Conservation (phyloP, 495 filamentous ascomycete genomes). For the Pyronema omphalodes region DNA sequence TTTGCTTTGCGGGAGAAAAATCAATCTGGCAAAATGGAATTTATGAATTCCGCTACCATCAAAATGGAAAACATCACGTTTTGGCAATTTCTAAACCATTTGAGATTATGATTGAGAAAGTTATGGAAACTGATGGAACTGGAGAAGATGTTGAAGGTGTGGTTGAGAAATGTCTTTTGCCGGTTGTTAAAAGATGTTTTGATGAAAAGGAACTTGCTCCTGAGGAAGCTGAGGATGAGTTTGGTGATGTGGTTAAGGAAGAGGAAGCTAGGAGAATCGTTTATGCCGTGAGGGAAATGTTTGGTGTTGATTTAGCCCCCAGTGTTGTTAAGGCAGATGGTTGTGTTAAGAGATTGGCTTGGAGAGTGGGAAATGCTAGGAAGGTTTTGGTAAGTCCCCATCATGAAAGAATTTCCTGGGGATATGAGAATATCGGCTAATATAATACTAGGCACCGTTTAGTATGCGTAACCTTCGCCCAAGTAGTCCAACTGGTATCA, state of each 20-base stretch:
- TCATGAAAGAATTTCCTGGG: not conserved
- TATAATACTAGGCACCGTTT: not conserved
- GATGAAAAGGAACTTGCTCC: slow-evolving; percentile 91
- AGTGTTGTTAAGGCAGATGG: slow-evolving; percentile 88
- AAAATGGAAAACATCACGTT: slow-evolving; percentile 81
- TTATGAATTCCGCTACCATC: slow-evolving; percentile 94
- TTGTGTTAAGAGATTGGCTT: slow-evolving; percentile 74
- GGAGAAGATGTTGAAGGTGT: slow-evolving; percentile 39
- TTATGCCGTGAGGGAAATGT: slow-evolving; percentile 93
- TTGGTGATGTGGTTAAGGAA: slow-evolving; percentile 71
- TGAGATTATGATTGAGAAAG: slow-evolving; percentile 53
- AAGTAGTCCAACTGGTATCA: no score
- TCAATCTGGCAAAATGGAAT: slow-evolving; percentile 90
- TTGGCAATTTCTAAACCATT: slow-evolving; percentile 93
- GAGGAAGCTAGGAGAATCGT: slow-evolving; percentile 80
- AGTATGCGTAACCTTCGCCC: not conserved
- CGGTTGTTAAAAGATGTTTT: slow-evolving; percentile 75
- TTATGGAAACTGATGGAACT: slow-evolving; percentile 47
- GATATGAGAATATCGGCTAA: not conserved
- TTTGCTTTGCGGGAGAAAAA: slow-evolving; percentile 82
- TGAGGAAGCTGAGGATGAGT: slow-evolving; percentile 56
- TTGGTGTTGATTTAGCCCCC: slow-evolving; percentile 86
- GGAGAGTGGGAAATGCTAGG: slow-evolving; percentile 90
- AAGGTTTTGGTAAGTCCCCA: slow-evolving; percentile 60
- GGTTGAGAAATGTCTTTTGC: slow-evolving; percentile 59